A percentile compares a stretch with the other conserved stretches of the same genome.
Conservation (phyloP, 2,329 filamentous ascomycete species). For the Sporothrix sp. region DNA sequence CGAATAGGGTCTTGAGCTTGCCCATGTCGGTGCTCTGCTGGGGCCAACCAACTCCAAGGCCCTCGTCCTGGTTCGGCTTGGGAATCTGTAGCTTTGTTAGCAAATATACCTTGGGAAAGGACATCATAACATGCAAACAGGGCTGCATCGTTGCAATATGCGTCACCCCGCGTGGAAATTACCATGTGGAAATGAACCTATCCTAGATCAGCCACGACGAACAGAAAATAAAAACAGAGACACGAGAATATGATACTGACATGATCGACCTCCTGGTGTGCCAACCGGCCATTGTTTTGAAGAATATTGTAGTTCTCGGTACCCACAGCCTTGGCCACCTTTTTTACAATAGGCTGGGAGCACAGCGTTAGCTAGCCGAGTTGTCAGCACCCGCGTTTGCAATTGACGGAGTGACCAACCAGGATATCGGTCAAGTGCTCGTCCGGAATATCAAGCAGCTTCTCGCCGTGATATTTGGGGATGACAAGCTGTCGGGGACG, state of each 20-base stretch:
- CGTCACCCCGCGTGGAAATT: conserved; percentile 23
- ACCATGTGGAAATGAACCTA: conserved; percentile 93
- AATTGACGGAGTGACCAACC: conserved; percentile 34
- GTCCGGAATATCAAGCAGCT: conserved; percentile 87
- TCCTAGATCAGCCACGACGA: conserved; percentile 8
- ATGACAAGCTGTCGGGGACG: conserved; percentile 70
- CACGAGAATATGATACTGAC: conserved; percentile 41
- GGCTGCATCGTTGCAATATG: too few species aligned
- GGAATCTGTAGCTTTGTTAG: conserved; percentile 55
- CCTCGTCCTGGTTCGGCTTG: conserved; percentile 77
- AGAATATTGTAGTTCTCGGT: conserved; percentile 82
- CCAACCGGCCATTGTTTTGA: conserved; percentile 88
- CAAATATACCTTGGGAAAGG: too few species aligned
- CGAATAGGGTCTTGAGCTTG: conserved; percentile 64
- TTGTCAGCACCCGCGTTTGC: background rate
- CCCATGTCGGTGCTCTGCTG: conserved; percentile 68
- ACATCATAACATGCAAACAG: too few species aligned
- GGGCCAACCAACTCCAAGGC: conserved; percentile 66
- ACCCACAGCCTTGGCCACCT: conserved; percentile 67
- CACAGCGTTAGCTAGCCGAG: background rate
- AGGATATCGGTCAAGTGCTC: conserved; percentile 75
- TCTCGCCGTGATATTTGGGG: conserved; percentile 87
- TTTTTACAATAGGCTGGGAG: conserved; percentile 69
- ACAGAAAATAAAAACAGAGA: background rate
- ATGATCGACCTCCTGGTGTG: conserved; percentile 88